Percentiles rank a stretch among this genome's conserved stretches.
Evolutionary conservation across 2,329 filamentous ascomycete species (phyloP).

Genomic region (Berkeleyomyces rouxiae): DNA sequence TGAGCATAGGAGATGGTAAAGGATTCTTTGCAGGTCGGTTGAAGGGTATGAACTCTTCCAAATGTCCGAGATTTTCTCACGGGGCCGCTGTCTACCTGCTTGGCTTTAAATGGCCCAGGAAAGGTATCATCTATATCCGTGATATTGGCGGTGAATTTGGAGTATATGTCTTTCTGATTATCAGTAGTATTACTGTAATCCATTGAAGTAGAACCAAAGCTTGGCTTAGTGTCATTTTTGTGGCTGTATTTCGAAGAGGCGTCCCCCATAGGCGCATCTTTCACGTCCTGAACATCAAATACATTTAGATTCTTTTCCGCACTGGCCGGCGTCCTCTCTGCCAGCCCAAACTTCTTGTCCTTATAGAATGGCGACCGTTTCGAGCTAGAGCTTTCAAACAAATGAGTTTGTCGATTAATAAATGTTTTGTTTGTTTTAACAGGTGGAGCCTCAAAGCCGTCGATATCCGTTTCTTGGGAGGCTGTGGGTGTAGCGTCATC

Average conservation of each 20-base stretch:
- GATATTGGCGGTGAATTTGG: background rate
- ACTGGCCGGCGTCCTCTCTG: background rate
- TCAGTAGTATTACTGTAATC: background rate
- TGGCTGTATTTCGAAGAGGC: background rate
- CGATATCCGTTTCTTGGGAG: background rate
- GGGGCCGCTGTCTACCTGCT: background rate
- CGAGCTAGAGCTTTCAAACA: background rate
- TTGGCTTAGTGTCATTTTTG: background rate
- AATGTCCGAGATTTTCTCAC: background rate
- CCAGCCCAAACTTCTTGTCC: background rate
- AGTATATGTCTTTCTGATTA: background rate
- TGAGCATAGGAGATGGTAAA: background rate
- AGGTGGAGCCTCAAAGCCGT: background rate
- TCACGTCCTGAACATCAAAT: background rate
- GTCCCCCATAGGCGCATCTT: background rate
- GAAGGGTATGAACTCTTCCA: background rate
- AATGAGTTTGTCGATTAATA: too few species aligned
- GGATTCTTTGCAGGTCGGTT: background rate
- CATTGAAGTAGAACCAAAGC: background rate
- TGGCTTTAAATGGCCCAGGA: background rate
- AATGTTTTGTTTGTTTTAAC: background rate
- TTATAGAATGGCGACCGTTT: background rate
- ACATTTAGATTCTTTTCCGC: background rate
- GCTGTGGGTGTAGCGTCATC: background rate
- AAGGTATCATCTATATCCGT: background rate